Evolutionary conservation across 495 filamentous ascomycete species (phyloP).

Genomic region (Sphaerosporella brunnea): DNA sequence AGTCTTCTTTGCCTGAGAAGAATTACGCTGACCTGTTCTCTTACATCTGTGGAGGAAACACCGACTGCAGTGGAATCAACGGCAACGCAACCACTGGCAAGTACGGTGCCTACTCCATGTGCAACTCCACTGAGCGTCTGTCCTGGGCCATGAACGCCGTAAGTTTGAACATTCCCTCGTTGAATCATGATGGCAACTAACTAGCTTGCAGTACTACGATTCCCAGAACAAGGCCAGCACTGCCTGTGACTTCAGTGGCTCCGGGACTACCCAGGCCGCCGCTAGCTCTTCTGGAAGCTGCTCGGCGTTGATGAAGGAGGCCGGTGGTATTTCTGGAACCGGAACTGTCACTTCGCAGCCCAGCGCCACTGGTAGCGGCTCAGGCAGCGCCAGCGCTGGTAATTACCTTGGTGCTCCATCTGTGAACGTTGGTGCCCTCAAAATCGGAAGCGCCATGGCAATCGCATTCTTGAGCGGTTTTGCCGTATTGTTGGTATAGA

Average conservation of each 20-base stretch:
- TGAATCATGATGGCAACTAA: too few relatives aligned
- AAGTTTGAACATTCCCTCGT: too few relatives aligned
- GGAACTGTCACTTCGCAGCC: conserved; percentile 43
- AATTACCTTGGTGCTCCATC: conserved; percentile 19
- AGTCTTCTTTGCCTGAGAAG: conserved; percentile 30
- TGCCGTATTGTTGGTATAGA: conserved; percentile 5
- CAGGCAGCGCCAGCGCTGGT: conserved; percentile 31
- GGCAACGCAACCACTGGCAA: conserved; percentile 51
- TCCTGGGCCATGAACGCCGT: conserved; percentile 55
- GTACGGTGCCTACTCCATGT: conserved; percentile 88
- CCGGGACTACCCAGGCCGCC: conserved; percentile 34
- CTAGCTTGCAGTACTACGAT: conserved; percentile 43
- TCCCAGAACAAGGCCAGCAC: conserved; percentile 36
- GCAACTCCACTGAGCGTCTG: conserved; percentile 56
- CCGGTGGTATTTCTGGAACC: conserved; percentile 42
- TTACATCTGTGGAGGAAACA: conserved; percentile 46
- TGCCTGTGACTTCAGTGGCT: conserved; percentile 64
- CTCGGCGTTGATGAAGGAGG: conserved; percentile 38
- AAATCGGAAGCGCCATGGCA: conserved; percentile 18
- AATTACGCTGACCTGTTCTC: conserved; percentile 51
- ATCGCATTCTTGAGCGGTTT: conserved; percentile 15
- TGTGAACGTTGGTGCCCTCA: conserved; percentile 15
- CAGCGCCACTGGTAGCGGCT: conserved; percentile 32
- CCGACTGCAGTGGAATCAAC: conserved; percentile 52
- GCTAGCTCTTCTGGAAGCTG: conserved; percentile 37